A percentile compares a stretch with the other conserved stretches of the same genome.
phyloP scores from a whole-genome alignment of 148 eudicot genomes.

The Cornus kousa region DNA sequence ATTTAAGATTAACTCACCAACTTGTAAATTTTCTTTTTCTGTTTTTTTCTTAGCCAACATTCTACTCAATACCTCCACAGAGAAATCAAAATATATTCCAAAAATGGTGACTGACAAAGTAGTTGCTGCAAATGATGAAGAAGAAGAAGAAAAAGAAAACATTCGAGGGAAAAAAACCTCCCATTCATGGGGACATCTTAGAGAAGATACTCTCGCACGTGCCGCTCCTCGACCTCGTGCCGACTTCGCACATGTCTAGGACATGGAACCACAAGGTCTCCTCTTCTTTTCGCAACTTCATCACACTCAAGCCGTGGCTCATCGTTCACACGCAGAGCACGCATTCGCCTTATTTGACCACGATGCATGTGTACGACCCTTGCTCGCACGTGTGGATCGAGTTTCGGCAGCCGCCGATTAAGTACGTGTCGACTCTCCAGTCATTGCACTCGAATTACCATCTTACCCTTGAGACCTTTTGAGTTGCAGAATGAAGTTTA shows the following conservation, averaged over 20 bases:
- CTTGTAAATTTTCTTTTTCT: too few species aligned
- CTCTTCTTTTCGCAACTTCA: conserved; percentile 36
- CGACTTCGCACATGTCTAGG: conserved; percentile 47
- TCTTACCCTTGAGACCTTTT: too few species aligned
- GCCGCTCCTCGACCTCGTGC: conserved; percentile 53
- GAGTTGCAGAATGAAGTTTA: too few species aligned
- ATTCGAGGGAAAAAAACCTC: too few species aligned
- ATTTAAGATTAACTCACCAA: too few species aligned
- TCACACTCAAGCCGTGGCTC: conserved; percentile 59
- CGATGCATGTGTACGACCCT: conserved; percentile 59
- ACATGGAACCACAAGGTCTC: conserved; percentile 47
- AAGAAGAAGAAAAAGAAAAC: not conserved
- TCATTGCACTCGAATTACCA: too few species aligned
- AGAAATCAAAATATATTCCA: not conserved
- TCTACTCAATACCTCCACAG: too few species aligned
- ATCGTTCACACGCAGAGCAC: conserved; percentile 44
- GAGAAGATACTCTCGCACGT: conserved; percentile 51
- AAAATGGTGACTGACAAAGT: not conserved
- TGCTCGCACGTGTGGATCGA: conserved; percentile 50
- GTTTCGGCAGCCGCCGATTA: conserved; percentile 16
- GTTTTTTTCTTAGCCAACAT: too few species aligned
- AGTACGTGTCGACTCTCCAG: too few species aligned
- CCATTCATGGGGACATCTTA: conserved; percentile 48
- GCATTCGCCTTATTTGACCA: conserved; percentile 14
- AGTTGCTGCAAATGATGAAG: not conserved